phyloP scores from a whole-genome alignment of 257 asterid genomes.

The Jacaranda copaia region DNA sequence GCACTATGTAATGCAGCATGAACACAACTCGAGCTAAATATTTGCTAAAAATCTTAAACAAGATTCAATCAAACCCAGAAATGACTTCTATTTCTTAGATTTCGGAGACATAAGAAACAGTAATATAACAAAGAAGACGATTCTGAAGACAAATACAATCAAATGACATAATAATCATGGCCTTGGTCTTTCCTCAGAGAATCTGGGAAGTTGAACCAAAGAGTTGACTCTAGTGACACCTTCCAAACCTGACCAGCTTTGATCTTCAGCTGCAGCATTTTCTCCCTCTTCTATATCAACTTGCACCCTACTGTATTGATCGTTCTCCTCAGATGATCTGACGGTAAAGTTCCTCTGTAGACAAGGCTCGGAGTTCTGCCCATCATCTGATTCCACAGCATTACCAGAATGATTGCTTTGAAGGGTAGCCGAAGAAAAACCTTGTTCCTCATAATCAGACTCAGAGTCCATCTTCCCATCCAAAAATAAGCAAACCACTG shows the following conservation, averaged over 20 bases:
- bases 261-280: conserved; percentile 54
- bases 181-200: conserved; percentile 76
- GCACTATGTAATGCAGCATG: conserved; percentile 16
- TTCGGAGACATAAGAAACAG: conserved; percentile 17
- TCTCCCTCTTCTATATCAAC: conserved; percentile 48
- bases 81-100: conserved; percentile 28
- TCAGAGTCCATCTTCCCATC: conserved; percentile 93
- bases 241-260: conserved; percentile 94
- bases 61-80: conserved; percentile 21
- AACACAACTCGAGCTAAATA: conserved; percentile 34
- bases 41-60: conserved; percentile 28
- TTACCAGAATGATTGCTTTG: conserved; percentile 86
- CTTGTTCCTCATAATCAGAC: conserved; percentile 84
- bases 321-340: conserved; percentile 70
- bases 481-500: conserved; percentile 85
- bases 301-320: conserved; percentile 47
- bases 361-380: conserved; percentile 74
- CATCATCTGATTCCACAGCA: conserved; percentile 79
- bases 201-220: conserved; percentile 93
- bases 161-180: conserved; percentile 44
- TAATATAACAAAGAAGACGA: conserved; percentile 23
- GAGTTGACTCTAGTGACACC: conserved; percentile 98
- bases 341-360: conserved; percentile 84
- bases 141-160: background rate
- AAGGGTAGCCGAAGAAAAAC: conserved; percentile 76